phyloP scores from a whole-genome alignment of 1,284 basidiomycete genomes.

The Austroboletus rostrupii region DNA sequence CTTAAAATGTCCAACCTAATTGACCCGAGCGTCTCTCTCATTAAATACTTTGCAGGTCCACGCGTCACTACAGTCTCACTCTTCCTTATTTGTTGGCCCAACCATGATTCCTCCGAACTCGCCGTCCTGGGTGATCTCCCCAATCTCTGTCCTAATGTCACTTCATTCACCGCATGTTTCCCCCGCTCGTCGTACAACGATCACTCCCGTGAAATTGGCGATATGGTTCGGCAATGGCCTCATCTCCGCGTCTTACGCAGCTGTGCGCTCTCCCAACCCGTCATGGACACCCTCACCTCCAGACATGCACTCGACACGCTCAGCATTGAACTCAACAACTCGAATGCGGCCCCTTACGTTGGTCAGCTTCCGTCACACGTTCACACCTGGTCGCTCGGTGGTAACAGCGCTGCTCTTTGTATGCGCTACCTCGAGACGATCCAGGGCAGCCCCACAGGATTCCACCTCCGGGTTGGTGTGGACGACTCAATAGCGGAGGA shows the following conservation, averaged over 20 bases:
- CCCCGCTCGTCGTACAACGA: conserved; percentile 28
- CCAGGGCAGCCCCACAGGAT: conserved; percentile 13
- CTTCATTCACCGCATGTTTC: conserved; percentile 24
- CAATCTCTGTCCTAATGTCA: conserved; percentile 22
- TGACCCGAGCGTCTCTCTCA: conserved; percentile 26
- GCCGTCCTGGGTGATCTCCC: conserved; percentile 22
- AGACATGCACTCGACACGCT: conserved; percentile 16
- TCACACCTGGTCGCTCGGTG: conserved; percentile 22
- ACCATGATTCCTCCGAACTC: conserved; percentile 17
- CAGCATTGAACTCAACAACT: conserved; percentile 28
- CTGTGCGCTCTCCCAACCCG: conserved; percentile 22
- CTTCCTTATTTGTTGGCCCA: conserved; percentile 24
- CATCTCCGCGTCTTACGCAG: conserved; percentile 16
- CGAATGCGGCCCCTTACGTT: conserved; percentile 15
- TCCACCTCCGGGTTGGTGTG: conserved; percentile 22
- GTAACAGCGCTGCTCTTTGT: conserved; percentile 22
- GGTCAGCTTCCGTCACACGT: conserved; percentile 20
- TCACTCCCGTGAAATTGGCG: conserved; percentile 23
- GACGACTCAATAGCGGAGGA: conserved; percentile 22
- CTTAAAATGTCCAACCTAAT: conserved; percentile 25
- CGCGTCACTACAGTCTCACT: conserved; percentile 19
- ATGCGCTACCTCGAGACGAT: conserved; percentile 20
- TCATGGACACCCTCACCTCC: conserved; percentile 20
- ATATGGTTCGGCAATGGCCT: conserved; percentile 21
- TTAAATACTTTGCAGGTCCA: conserved; percentile 25